Evolutionary conservation across 148 eudicot genomes (phyloP).

Genomic region (Hydrangea macrophylla): DNA sequence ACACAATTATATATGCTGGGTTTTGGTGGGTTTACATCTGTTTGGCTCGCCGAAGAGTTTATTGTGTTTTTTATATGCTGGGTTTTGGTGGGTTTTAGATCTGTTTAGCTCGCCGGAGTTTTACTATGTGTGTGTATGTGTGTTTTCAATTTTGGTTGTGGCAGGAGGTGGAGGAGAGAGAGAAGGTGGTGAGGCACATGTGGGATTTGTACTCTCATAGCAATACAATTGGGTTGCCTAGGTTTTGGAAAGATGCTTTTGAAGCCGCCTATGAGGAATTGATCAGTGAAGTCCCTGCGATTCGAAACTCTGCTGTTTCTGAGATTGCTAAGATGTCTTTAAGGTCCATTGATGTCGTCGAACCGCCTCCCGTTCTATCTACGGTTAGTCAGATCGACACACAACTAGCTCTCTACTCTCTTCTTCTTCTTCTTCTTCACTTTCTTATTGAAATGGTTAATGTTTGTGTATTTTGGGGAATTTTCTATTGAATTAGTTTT

Average conservation of each 20-base stretch:
- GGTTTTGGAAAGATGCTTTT: conserved; percentile 53
- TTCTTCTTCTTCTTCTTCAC: too few relatives aligned
- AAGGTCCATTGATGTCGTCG: conserved; percentile 23
- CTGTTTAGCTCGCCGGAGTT: too few relatives aligned
- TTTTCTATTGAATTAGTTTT: not conserved
- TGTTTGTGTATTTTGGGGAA: too few relatives aligned
- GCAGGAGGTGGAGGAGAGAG: conserved; percentile 57
- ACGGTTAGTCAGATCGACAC: too few relatives aligned
- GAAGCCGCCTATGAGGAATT: conserved; percentile 58
- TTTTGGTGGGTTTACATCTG: too few relatives aligned
- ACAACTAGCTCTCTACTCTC: too few relatives aligned
- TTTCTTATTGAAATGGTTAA: too few relatives aligned
- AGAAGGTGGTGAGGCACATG: conserved; percentile 52
- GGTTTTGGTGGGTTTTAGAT: too few relatives aligned
- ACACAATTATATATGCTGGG: too few relatives aligned
- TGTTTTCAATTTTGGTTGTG: not conserved
- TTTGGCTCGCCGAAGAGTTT: too few relatives aligned
- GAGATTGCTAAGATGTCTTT: conserved; percentile 55
- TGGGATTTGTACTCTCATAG: conserved; percentile 53
- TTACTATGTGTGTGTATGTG: too few relatives aligned
- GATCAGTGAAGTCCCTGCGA: conserved; percentile 31
- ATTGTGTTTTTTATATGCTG: too few relatives aligned
- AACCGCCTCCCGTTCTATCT: conserved; percentile 23
- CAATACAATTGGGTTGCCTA: conserved; percentile 32
- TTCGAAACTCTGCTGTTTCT: conserved; percentile 31